Percentiles rank a stretch among this genome's conserved stretches.
phyloP scores from a whole-genome alignment of 257 asterid species.

The Lavandula angustifolia region DNA sequence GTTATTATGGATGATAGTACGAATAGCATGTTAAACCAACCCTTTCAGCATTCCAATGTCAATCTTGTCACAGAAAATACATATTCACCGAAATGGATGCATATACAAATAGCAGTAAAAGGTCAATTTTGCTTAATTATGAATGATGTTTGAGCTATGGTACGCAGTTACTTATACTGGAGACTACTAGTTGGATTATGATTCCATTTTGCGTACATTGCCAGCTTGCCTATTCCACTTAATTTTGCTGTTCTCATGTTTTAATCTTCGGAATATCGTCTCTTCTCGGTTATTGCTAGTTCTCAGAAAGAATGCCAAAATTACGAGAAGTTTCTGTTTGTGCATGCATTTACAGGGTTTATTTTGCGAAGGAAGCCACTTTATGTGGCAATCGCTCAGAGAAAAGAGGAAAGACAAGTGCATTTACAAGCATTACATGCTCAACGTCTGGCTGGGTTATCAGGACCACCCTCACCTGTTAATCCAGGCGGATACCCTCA shows the following conservation, averaged over 20 bases:
- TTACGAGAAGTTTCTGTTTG: not conserved
- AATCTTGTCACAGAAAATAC: not conserved
- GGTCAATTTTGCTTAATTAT: not conserved
- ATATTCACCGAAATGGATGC: not conserved
- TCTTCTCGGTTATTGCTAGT: not conserved
- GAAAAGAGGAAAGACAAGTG: constrained; percentile 80
- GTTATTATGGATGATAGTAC: not conserved
- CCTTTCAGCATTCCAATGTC: constrained; percentile 16
- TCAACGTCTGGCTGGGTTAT: constrained; percentile 54
- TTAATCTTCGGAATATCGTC: constrained; percentile 13
- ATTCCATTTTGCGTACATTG: not conserved
- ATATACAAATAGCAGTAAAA: not conserved
- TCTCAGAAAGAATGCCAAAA: not conserved
- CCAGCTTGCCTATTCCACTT: not conserved
- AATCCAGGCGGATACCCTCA: constrained; percentile 67
- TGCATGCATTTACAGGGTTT: constrained; percentile 48
- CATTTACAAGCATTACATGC: constrained; percentile 61
- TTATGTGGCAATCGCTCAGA: constrained; percentile 81
- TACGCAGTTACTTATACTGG: not conserved
- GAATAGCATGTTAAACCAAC: not conserved
- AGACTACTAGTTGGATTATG: too few relatives aligned
- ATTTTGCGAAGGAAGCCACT: constrained; percentile 74
- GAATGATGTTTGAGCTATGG: not conserved
- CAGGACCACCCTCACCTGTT: constrained; percentile 57
- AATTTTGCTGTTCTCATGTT: not conserved